A percentile compares a stretch with the other conserved stretches of the same genome.
Conservation (phyloP, 208 protist genomes). For the Novymonas esmeraldas region DNA sequence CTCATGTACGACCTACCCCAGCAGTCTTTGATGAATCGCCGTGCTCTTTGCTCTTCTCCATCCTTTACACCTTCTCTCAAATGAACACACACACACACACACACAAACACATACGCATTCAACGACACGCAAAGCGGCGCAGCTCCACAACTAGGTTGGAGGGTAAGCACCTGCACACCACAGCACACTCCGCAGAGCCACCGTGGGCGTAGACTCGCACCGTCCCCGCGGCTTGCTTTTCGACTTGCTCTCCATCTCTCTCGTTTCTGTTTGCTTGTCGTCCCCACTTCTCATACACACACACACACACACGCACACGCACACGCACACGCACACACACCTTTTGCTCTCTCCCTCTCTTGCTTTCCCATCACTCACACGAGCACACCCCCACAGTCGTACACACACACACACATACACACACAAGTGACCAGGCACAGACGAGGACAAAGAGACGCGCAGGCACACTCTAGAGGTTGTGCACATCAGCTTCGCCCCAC, state of each 20-base stretch:
- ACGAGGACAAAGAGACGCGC: background rate
- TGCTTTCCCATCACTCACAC: background rate
- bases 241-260: background rate
- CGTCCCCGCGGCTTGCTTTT: too few relatives aligned
- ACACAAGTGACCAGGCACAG: background rate
- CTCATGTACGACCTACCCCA: too few relatives aligned
- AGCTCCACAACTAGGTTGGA: too few relatives aligned
- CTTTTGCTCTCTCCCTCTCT: background rate
- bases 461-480: background rate
- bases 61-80: too few relatives aligned
- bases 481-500: background rate
- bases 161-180: too few relatives aligned
- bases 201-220: too few relatives aligned
- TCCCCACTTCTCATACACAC: background rate
- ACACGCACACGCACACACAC: conserved; percentile 7
- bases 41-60: too few relatives aligned
- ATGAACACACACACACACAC: too few relatives aligned
- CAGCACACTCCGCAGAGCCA: too few relatives aligned
- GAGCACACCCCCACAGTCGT: background rate
- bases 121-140: too few relatives aligned
- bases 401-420: background rate
- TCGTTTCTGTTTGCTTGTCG: background rate
- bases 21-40: too few relatives aligned
- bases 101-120: too few relatives aligned
- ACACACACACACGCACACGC: background rate